A percentile compares a stretch with the other conserved stretches of the same genome.
Conservation (phyloP, 805 yeast species). For the Wickerhamomyces chambardii region DNA sequence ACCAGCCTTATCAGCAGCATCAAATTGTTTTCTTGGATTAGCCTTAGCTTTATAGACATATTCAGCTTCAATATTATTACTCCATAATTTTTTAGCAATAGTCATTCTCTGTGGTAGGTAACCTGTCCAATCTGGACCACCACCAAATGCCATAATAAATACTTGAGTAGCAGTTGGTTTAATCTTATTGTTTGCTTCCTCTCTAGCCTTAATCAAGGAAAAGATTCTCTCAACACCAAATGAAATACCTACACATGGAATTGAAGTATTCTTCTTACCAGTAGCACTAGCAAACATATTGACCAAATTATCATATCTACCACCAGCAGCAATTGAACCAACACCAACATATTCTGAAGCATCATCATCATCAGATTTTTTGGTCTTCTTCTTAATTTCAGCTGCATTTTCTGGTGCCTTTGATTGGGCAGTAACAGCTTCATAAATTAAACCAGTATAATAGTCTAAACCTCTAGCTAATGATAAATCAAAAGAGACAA, state of each 20-base stretch:
- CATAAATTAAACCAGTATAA: slow-evolving; percentile 95
- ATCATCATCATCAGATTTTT: slow-evolving; percentile 61
- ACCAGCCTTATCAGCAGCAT: slow-evolving; percentile 93
- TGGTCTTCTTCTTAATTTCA: slow-evolving; percentile 47
- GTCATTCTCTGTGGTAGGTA: slow-evolving; percentile 88
- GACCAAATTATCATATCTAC: slow-evolving; percentile 92
- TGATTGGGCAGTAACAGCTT: slow-evolving; percentile 89
- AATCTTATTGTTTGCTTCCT: slow-evolving; percentile 47
- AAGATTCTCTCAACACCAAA: slow-evolving; percentile 96
- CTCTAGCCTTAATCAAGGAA: slow-evolving; percentile 77
- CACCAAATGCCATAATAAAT: slow-evolving; percentile 96
- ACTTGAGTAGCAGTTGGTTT: slow-evolving; percentile 89
- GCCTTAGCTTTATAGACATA: slow-evolving; percentile 90
- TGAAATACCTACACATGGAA: slow-evolving; percentile 96
- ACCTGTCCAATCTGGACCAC: slow-evolving; percentile 95
- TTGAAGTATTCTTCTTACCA: slow-evolving; percentile 68
- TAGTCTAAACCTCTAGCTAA: slow-evolving; percentile 97
- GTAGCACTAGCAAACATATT: slow-evolving; percentile 89
- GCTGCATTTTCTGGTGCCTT: slow-evolving; percentile 88
- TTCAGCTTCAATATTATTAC: slow-evolving; percentile 82
- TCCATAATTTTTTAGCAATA: slow-evolving; percentile 79
- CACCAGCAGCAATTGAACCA: slow-evolving; percentile 98
- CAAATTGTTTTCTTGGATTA: slow-evolving; percentile 93
- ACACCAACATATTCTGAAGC: slow-evolving; percentile 97
- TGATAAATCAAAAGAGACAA: slow-evolving; percentile 82